A percentile compares a stretch with the other conserved stretches of the same genome.
phyloP scores from a whole-genome alignment of 805 yeast genomes.

The Candida takata region DNA sequence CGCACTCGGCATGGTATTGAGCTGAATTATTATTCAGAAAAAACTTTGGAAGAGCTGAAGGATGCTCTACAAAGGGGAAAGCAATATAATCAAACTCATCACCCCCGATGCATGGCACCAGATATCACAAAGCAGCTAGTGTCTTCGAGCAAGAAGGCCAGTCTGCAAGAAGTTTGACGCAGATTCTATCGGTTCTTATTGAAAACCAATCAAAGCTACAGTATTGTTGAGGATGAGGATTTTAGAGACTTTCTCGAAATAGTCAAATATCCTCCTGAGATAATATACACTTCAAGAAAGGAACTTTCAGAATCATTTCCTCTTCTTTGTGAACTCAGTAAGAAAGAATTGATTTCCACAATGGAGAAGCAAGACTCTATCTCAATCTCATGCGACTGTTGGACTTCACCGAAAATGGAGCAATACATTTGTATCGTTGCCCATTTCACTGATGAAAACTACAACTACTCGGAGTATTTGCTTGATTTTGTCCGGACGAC shows the following conservation, averaged over 20 bases:
- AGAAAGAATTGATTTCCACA: background rate
- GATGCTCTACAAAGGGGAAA: background rate
- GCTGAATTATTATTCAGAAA: background rate
- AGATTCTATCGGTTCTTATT: background rate
- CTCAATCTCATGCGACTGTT: background rate
- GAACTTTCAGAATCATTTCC: background rate
- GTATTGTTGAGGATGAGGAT: background rate
- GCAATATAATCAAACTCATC: background rate
- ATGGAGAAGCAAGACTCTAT: background rate
- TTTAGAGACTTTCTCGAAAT: background rate
- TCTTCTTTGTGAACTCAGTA: background rate
- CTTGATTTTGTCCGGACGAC: background rate
- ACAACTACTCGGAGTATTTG: background rate
- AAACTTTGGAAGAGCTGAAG: background rate
- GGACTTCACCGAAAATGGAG: background rate
- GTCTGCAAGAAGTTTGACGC: background rate
- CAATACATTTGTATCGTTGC: background rate
- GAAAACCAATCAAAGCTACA: background rate
- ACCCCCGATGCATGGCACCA: background rate
- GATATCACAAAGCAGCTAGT: background rate
- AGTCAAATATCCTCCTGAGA: background rate
- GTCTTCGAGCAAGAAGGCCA: background rate
- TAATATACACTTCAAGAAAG: background rate
- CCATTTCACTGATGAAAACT: background rate
- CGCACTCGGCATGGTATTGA: background rate